These are phyloP conservation scores for Erysiphe pisi DNA, from an alignment of 2,329 filamentous ascomycete genomes.

Conservation along the genomic window DNA sequence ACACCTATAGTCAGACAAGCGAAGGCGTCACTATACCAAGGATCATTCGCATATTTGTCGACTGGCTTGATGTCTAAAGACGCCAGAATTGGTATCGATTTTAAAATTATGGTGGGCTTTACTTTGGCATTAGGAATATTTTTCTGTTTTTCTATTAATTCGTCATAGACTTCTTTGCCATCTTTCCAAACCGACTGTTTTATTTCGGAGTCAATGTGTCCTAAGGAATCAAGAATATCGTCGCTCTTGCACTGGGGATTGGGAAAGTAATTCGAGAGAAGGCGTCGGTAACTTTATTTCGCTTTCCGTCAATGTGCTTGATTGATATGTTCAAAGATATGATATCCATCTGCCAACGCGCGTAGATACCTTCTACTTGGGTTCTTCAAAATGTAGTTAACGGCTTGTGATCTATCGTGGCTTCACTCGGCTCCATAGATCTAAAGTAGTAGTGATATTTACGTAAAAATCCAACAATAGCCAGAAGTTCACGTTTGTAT, in stretches of 20 bases:
- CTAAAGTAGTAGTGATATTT: conserved; percentile 17
- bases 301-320: background rate
- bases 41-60: background rate
- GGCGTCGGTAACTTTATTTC: background rate
- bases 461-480: background rate
- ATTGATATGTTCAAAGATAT: conserved; percentile 14
- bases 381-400: background rate
- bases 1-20: background rate
- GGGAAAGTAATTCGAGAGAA: conserved; percentile 22
- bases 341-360: background rate
- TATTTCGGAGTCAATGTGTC: background rate
- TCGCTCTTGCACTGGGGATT: background rate
- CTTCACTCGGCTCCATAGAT: background rate
- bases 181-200: conserved; percentile 14
- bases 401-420: background rate
- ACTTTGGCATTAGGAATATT: background rate
- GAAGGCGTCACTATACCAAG: background rate
- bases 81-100: background rate
- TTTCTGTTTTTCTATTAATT: background rate
- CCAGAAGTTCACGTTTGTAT: conserved; percentile 1
- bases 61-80: background rate
- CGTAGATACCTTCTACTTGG: background rate
- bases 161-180: background rate
- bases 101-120: background rate
- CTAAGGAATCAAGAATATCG: background rate